Percentiles rank a stretch among this genome's conserved stretches.
Evolutionary conservation across 768 basidiomycete species (phyloP).

Genomic region (Russula abietina): DNA sequence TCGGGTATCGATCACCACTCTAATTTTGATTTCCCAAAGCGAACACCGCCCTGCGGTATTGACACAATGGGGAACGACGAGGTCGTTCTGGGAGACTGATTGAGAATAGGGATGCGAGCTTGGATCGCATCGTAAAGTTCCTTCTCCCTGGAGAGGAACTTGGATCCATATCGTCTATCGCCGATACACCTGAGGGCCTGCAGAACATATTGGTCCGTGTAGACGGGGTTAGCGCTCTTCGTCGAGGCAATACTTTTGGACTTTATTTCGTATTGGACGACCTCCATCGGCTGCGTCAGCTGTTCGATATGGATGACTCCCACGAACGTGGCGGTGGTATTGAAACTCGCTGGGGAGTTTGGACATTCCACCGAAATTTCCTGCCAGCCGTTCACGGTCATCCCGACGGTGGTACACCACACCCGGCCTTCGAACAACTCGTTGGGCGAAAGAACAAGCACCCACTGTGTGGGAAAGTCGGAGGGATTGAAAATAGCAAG

Average conservation of each 20-base stretch:
- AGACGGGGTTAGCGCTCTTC: too few species aligned
- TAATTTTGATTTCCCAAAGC: not conserved
- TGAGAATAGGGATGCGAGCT: not conserved
- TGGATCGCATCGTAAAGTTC: not conserved
- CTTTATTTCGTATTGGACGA: not conserved
- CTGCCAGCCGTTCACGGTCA: not conserved
- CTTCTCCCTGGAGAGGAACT: not conserved
- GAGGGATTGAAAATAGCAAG: not conserved
- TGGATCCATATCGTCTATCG: not conserved
- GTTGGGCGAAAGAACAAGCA: not conserved
- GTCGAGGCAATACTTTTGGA: not conserved
- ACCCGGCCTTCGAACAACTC: not conserved
- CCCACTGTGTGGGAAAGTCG: not conserved
- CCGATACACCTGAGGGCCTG: not conserved
- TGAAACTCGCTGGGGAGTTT: not conserved
- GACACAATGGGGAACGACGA: too few species aligned
- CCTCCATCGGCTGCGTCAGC: not conserved
- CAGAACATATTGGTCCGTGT: not conserved
- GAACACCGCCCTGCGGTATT: not conserved
- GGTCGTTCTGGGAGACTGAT: too few species aligned
- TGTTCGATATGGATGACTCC: not conserved
- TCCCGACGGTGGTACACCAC: not conserved
- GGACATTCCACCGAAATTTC: not conserved
- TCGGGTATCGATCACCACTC: not conserved
- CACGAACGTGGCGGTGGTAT: not conserved